Base-by-base conservation (phyloP, 805 yeast species). In the Blastobotrys chiropterorum region DNA sequence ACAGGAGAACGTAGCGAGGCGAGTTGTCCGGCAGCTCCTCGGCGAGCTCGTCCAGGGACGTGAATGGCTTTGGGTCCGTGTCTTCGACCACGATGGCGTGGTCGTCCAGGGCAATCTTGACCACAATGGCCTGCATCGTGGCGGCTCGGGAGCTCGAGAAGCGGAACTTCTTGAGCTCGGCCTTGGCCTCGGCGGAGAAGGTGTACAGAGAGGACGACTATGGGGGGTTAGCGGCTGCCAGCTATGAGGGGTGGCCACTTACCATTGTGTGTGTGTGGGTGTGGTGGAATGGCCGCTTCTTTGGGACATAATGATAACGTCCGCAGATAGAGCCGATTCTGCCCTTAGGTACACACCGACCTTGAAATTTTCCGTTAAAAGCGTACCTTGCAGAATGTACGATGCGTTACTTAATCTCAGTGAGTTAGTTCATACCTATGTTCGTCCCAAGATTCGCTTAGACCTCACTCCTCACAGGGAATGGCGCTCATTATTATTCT, bases 11-110 rank as follows among this genome's bases (percentile, higher is more conserved):
- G 62, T 75, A 90, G 53, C 96, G 71, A 13, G 97, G 96, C 11
- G 83, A 68, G 61, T 82, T 88, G 56, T 86, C 95, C 0, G 97
- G 96, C 45, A 90, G 68, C 53, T 81, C 87, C 50, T 88, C 96
- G 3, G 74, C 73, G 43, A 90, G 73, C 42, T 82, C 89, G 43
- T 78, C 86, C 6, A 86, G 64, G 3, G 77, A 67, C 15, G 69
- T 69, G 11, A 57, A 14, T 2, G 59, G 59, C 8, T 45, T 22
- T 7, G 49, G 50, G 22, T 52, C 59, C 13, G 55, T 53, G 19
- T 53, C 55, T 40, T 55, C 55, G 30, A 58, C 44, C 14, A 49
- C 43, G 16, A 55, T 49, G 6, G 50, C 49, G 39, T 56, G 56
- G 5, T 45, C 38, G 14, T 52, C 38, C 14, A n/a, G 17, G 44